phyloP scores from a whole-genome alignment of 352 stramenopile genomes.

The Globisporangium solare region DNA sequence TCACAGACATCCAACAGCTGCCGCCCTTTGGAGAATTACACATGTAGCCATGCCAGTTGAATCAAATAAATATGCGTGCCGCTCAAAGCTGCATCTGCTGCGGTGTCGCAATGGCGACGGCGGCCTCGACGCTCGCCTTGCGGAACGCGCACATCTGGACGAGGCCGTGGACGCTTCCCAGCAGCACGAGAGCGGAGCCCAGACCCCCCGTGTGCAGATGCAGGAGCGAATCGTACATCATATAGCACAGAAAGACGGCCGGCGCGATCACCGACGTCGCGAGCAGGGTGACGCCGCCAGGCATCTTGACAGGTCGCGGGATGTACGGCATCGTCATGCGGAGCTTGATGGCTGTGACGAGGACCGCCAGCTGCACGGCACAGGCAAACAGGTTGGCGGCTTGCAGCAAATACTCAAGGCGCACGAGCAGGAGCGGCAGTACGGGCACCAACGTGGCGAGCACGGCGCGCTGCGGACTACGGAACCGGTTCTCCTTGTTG shows the following conservation, averaged over 20 bases:
- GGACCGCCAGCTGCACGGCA: constrained; percentile 65
- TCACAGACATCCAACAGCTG: too few species aligned
- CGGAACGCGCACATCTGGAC: not conserved
- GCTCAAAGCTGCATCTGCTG: not conserved
- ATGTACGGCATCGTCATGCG: constrained; percentile 39
- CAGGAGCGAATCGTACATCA: constrained; percentile 4
- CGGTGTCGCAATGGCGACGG: not conserved
- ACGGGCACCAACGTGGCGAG: constrained; percentile 4
- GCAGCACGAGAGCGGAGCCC: not conserved
- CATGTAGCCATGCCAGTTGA: too few species aligned
- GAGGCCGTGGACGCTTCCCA: not conserved
- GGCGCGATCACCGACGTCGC: constrained; percentile 8
- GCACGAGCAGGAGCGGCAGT: constrained; percentile 7
- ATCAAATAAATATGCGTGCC: too few species aligned
- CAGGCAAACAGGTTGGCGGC: constrained; percentile 77
- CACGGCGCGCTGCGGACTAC: constrained; percentile 16
- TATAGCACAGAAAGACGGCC: constrained; percentile 6
- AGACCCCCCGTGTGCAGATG: not conserved
- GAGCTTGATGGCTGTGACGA: constrained; percentile 77
- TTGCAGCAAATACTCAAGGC: constrained; percentile 41
- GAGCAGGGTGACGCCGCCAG: constrained; percentile 10
- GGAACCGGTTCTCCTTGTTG: constrained; percentile 24
- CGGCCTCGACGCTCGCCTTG: not conserved
- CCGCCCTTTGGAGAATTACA: too few species aligned
- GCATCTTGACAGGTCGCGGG: constrained; percentile 25